These are phyloP conservation scores for Ustilago tritici DNA, from an alignment of 1,284 basidiomycete genomes.

Conservation along the genomic window DNA sequence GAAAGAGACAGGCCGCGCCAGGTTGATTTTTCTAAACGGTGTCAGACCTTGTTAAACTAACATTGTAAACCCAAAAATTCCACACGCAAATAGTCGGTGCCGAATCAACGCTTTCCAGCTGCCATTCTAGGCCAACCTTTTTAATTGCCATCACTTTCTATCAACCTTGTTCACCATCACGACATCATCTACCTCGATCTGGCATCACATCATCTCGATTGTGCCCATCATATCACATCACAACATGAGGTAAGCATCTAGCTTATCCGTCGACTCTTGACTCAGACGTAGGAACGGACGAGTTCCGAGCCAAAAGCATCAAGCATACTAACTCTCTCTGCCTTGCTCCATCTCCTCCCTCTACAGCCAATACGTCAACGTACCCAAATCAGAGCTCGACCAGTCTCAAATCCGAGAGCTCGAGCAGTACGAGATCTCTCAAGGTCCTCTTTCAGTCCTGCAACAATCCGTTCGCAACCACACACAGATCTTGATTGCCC, in stretches of 20 bases:
- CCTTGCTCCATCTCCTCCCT: background rate
- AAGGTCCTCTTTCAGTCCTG: conserved; percentile 92
- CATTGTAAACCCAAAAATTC: too few species aligned
- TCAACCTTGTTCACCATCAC: background rate
- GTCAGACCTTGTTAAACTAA: background rate
- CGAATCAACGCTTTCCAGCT: background rate
- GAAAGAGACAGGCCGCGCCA: background rate
- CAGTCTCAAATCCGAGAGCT: conserved; percentile 94
- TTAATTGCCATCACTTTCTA: background rate
- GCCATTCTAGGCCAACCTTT: background rate
- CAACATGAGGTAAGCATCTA: background rate
- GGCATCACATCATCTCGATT: background rate
- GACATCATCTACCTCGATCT: background rate
- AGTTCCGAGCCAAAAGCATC: background rate
- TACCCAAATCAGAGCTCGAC: conserved; percentile 96
- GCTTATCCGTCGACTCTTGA: background rate
- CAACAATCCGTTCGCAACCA: conserved; percentile 98
- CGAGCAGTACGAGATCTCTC: conserved; percentile 73
- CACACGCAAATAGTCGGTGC: background rate
- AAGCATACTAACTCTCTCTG: background rate
- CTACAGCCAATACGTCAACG: conserved; percentile 91
- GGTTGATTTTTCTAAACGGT: background rate
- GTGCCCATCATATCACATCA: background rate
- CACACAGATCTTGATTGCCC: conserved; percentile 94
- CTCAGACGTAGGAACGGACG: too few species aligned